These are phyloP conservation scores for Sequoia sempervirens DNA, from an alignment of 75 land plant species.

Conservation along the genomic window DNA sequence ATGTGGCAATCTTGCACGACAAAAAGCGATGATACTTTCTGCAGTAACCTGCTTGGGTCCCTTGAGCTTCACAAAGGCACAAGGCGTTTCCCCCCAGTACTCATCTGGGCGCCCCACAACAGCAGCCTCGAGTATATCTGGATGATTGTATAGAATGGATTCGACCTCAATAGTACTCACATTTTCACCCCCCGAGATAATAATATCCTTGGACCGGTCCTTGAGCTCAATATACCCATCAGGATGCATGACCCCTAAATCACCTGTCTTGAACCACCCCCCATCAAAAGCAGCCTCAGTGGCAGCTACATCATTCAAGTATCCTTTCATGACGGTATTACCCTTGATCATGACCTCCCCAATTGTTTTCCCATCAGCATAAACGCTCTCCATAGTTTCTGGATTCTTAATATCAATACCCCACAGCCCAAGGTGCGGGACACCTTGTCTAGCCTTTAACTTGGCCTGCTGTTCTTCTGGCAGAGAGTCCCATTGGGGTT, in stretches of 20 bases:
- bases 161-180: constrained; percentile 61
- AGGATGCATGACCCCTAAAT: constrained; percentile 45
- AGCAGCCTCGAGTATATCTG: constrained; percentile 52
- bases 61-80: constrained; percentile 54
- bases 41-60: constrained; percentile 13
- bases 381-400: constrained; percentile 37
- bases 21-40: constrained; percentile 34
- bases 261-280: constrained; percentile 55
- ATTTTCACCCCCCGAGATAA: constrained; percentile 62
- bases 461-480: constrained; percentile 21
- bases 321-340: constrained; percentile 54
- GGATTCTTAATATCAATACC: constrained; percentile 41
- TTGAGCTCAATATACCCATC: constrained; percentile 45
- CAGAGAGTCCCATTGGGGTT: constrained; percentile 53
- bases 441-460: constrained; percentile 47
- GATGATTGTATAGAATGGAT: constrained; percentile 38
- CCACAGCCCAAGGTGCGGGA: constrained; percentile 33
- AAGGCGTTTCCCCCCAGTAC: constrained; percentile 63
- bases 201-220: constrained; percentile 58
- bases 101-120: constrained; percentile 60
- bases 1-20: constrained; percentile 34
- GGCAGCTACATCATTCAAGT: constrained; percentile 32
- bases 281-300: constrained; percentile 41
- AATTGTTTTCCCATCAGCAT: constrained; percentile 36
- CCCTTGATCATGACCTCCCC: constrained; percentile 63